These are phyloP conservation scores for Rhododendron ferrugineum DNA, from an alignment of 148 eudicot genomes.

Conservation along the genomic window DNA sequence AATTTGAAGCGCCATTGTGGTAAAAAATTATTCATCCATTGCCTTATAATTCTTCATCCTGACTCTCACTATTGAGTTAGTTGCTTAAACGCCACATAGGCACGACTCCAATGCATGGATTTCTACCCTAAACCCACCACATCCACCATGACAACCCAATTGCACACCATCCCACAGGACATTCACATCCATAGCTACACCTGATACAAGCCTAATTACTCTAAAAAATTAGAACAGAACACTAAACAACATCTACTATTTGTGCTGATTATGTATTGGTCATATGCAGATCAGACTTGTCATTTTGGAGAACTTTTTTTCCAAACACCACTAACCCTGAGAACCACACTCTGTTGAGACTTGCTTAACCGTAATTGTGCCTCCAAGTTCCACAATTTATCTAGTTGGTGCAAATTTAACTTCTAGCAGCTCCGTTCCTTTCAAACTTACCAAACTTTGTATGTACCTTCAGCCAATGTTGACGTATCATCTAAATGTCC, in stretches of 20 bases:
- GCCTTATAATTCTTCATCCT: background rate
- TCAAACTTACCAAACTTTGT: background rate
- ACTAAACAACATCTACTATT: background rate
- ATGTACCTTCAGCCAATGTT: background rate
- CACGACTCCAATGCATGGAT: background rate
- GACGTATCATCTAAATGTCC: background rate
- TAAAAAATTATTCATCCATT: too few species aligned
- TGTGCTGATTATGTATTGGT: background rate
- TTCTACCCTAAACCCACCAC: background rate
- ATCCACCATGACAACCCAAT: background rate
- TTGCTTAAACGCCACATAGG: background rate
- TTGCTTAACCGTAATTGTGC: background rate
- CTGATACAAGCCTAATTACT: background rate
- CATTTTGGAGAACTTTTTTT: background rate
- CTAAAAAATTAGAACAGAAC: background rate
- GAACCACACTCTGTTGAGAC: background rate
- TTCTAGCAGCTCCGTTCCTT: background rate
- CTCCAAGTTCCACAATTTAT: background rate
- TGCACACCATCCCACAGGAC: background rate
- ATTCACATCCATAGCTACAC: background rate
- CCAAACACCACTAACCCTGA: background rate
- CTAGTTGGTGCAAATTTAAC: background rate
- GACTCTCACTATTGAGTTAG: background rate
- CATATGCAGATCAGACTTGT: background rate
- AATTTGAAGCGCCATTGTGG: too few species aligned